Evolutionary conservation across 257 asterid species (phyloP), one percentile per base, ranked within the genome.

Genomic region (Fraxinus americana): DNA sequence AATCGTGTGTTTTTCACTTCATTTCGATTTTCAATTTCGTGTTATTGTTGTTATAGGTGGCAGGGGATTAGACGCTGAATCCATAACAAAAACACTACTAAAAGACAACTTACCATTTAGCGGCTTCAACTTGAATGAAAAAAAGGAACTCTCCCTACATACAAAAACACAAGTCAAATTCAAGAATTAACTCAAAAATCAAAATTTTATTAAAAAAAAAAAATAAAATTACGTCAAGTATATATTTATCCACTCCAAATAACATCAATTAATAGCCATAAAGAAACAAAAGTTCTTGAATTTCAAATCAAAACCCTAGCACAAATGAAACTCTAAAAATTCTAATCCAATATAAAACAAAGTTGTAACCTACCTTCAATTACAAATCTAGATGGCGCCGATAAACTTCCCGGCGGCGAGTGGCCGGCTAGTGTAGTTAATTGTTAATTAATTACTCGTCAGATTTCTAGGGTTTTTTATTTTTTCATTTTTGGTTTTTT

Each of bases 91-190:
- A 52, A 17, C 32, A 32, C 38, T n/a, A 65, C 5, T 14, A 41
- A 41, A 9, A 57, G 4, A 59, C 48, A 45, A 73, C 78, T 82
- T 39, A 92, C 94, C 96, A 92, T 92, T 77, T 82, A 45, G 82
- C 78, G 67, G 77, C 81, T 79, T 78, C 80, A 77, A 77, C 82
- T 88, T 76, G 86, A 80, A 75, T 71, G 73, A 27, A 14, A 38
- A 76, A 38, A 7, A 25, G 68, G 34, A 52, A n/a, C 36, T 14
- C 71, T 30, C 81, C 85, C 93, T 83, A 77, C 77, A 77, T 39
- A 43, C 54, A 77, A 73, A 21, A 76, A 70, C 73, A 67, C 6
- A n/a, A 38, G 5, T 38, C 6, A 32, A 32, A 45, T 17, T 11
- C 19, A 74, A 43, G 68, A 65, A 21, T 39, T 63, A 41, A 66